Evolutionary conservation across 1,284 basidiomycete species (phyloP).

Genomic region (Trichosporon asahii): DNA sequence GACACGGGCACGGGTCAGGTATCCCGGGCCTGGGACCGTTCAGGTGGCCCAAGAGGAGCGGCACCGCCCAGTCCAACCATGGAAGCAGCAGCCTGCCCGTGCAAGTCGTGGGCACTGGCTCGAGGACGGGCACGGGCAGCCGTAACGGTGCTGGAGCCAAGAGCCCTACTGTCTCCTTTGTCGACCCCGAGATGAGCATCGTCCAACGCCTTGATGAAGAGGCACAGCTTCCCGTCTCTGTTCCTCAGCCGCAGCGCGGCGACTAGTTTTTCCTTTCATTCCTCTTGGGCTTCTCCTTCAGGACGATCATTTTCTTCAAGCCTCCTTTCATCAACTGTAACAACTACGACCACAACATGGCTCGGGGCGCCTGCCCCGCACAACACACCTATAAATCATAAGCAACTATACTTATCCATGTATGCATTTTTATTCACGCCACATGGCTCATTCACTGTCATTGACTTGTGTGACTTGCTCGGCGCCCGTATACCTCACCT

Average conservation of each 20-base stretch:
- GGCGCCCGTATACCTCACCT: no score
- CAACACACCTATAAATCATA: neutral
- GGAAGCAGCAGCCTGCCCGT: neutral
- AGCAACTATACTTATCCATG: neutral
- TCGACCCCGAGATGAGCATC: conserved; percentile 23
- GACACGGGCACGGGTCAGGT: neutral
- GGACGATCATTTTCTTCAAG: neutral
- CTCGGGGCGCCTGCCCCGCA: no score
- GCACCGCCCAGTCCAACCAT: neutral
- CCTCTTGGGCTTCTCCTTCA: neutral
- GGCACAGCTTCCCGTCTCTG: neutral
- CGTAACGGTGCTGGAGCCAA: neutral
- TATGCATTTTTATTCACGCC: conserved; percentile 1
- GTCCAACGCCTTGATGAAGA: conserved; percentile 18
- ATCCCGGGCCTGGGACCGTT: neutral
- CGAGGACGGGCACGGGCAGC: neutral
- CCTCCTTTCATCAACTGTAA: neutral
- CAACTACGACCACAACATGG: neutral
- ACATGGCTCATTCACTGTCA: no score
- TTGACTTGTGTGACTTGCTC: no score
- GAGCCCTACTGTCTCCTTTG: conserved; percentile 21
- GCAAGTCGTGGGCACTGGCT: neutral
- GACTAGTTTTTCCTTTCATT: neutral
- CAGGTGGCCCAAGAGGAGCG: neutral
- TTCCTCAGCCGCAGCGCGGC: neutral